phyloP scores from a whole-genome alignment of 371 early-diverging fungal genomes.

The Apophysomyces ossiformis region DNA sequence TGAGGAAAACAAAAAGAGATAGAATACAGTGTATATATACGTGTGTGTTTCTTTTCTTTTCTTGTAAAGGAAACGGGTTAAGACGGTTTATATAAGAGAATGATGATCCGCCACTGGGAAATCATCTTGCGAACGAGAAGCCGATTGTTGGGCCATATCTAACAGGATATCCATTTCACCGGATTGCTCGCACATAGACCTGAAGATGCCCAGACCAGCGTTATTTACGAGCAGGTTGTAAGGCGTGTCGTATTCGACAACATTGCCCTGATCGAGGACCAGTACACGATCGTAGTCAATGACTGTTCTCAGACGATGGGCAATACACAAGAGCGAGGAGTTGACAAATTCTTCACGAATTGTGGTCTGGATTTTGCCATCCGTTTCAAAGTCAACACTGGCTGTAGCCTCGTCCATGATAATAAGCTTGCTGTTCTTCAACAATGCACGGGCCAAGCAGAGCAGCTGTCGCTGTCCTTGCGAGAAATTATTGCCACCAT shows the following conservation, averaged over 20 bases:
- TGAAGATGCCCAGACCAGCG: constrained; percentile 47
- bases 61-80: neutral
- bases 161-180: constrained; percentile 52
- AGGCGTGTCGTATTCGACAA: constrained; percentile 75
- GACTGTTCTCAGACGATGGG: constrained; percentile 69
- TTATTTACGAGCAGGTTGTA: constrained; percentile 40
- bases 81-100: neutral
- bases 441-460: constrained; percentile 72
- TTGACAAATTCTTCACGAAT: constrained; percentile 59
- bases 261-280: constrained; percentile 74
- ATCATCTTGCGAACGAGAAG: too few species aligned
- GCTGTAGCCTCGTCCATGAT: constrained; percentile 65
- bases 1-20: too few species aligned
- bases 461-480: constrained; percentile 84
- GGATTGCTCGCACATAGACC: constrained; percentile 61
- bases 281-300: constrained; percentile 79
- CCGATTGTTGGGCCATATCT: constrained; percentile 29
- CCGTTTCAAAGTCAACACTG: constrained; percentile 65
- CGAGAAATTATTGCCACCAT: constrained; percentile 68
- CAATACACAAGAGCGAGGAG: constrained; percentile 57
- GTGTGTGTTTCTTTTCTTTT: too few species aligned
- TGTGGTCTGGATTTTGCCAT: constrained; percentile 57
- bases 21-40: too few species aligned
- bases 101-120: neutral
- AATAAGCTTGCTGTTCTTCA: constrained; percentile 55